Percentiles rank a stretch among this genome's conserved stretches.
phyloP scores from a whole-genome alignment of 306 rosid genomes.

The Rosa multiflora region DNA sequence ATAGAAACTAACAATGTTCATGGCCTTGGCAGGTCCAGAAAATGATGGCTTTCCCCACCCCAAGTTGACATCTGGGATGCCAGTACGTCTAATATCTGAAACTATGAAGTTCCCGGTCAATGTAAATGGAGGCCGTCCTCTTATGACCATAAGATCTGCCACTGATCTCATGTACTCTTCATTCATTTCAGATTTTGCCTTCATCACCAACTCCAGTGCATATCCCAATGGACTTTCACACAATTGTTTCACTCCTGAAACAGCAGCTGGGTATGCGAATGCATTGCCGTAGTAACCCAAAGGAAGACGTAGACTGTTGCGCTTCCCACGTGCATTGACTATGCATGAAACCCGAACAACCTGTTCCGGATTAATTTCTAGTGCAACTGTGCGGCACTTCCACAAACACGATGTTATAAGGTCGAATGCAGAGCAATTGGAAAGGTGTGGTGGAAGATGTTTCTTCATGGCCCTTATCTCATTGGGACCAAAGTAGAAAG shows the following conservation, averaged over 20 bases:
- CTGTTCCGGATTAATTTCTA: not conserved
- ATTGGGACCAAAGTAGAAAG: not conserved
- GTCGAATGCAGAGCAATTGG: conserved; percentile 10
- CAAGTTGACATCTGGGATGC: conserved; percentile 25
- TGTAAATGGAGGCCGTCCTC: conserved; percentile 19
- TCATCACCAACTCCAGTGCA: conserved; percentile 29
- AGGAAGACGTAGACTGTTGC: not conserved
- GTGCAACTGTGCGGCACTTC: conserved; percentile 15
- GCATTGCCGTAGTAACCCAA: conserved; percentile 38
- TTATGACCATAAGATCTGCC: conserved; percentile 35
- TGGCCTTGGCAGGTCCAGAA: conserved; percentile 26
- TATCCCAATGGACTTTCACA: conserved; percentile 17
- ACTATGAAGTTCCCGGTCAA: not conserved
- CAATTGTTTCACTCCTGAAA: not conserved
- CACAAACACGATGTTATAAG: conserved; percentile 23
- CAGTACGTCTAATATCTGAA: conserved; percentile 20
- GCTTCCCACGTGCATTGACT: not conserved
- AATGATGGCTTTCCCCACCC: conserved; percentile 54
- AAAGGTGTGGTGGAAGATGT: conserved; percentile 5
- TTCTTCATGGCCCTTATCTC: not conserved
- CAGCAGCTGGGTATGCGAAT: not conserved
- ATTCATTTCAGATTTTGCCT: conserved; percentile 13
- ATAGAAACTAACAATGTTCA: conserved; percentile 9
- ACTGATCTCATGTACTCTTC: conserved; percentile 47
- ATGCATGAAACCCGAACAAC: not conserved